Evolutionary conservation across 768 basidiomycete genomes (phyloP), one percentile per base, ranked within the genome.

Genomic region (Podaxis sp.): DNA sequence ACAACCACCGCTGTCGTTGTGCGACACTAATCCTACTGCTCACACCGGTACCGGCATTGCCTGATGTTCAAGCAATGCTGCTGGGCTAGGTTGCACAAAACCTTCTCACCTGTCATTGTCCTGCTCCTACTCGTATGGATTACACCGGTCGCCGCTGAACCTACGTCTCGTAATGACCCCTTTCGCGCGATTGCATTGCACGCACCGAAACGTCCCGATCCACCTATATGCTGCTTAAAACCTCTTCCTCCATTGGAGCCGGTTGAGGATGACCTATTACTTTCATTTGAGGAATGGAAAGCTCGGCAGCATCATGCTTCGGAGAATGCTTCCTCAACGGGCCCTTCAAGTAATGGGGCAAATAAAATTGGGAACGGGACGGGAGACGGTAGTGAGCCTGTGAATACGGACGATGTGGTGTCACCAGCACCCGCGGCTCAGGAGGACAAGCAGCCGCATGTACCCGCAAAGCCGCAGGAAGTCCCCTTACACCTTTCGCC

Each of bases 251-350:
- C 83, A 2, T 71, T 76, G 41, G 81, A 85, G 47, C 75, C 77
- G 6, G 74, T 80, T 4, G 87, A 87, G 55, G 86, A 87, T 65
- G 85, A 87, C 57, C 74, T 88, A 4, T 75, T 94, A 22, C 82
- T 93, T 22, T 90, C 91, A 0, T 95, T 95, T 68, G 90, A 94
- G 68, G 93, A 94, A 66, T 95, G 93, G 93, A 93, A 93, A 69
- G 84, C 84, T 36, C 90, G 84, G 66, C 88, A 88, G 61, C 73
- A 73, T 40, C 79, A 83, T 64, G 71, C 69, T 12, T 69, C 73
- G n/a, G 70, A 73, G 22, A 71, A 72, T 40, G 65, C 65, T 12
- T 67, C 67, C 43, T 71, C 69, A n/a, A 71, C 71, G 24, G 69
- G 72, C 3, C n/a, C 50, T 22, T 19, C 62, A 25, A 63, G 25